Evolutionary conservation across 1,139 yeast species (phyloP), one percentile per base, ranked within the genome.

Genomic region (Lodderomyces oxycetoniae): DNA sequence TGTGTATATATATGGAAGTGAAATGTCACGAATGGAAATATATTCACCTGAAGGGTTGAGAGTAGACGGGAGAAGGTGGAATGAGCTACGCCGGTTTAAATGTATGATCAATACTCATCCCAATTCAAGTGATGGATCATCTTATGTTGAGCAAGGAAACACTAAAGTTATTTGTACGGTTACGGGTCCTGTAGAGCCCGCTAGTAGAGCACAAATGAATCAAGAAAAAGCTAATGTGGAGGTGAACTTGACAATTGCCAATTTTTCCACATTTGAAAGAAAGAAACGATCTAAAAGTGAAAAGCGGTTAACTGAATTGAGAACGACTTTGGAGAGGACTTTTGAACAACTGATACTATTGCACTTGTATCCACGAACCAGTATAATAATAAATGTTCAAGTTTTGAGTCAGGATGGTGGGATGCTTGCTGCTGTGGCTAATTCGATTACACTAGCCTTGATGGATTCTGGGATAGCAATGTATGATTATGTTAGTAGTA

Each of bases 391-490:
- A 10, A 75, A 75, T 35, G 63, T 89, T 12, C 86, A 85, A 46
- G 88, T 91, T 0, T 65, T 91, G 39, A 80, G 91, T 7, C 87
- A 87, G 49, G 98, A 93, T 53, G 98, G 98, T 23, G 95, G 96
- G 0, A 55, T 89, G 32, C 61, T 91, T 45, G 77, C 95, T 0
- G 72, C 85, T 1, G 76, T 93, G 49, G 70, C 87, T 32, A 91
- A 93, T 53, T 87, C 96, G n/a, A 75, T 85, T 33, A 86, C 96
- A 1, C 63, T 91, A 46, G 97, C 96, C 0, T 66, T 91, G 33
- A 78, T 91, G 30, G 97, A 93, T 59, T 96, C 97, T 1, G 98
- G 98, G 30, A 80, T 91, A 29, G 85, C 96, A 12, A 82, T 91
- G 86, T 83, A 83, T 51, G 97, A 91, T 54, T 89, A 86, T 52